phyloP scores from a whole-genome alignment of 2,329 filamentous ascomycete genomes.

The Stachybotrys chlorohalonatus region DNA sequence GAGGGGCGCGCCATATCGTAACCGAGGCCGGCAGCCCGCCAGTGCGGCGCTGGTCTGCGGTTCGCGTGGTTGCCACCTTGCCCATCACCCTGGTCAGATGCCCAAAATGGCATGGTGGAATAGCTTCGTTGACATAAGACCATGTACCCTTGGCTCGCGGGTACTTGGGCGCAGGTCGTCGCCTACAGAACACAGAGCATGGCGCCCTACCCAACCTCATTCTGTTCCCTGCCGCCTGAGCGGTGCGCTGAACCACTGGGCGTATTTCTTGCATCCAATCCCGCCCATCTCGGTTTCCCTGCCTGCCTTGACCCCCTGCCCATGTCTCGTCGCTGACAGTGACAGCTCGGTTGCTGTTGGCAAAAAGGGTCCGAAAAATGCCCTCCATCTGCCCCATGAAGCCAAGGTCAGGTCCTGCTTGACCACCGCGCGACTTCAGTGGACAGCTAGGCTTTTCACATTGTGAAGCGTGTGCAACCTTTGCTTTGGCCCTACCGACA shows the following conservation, averaged over 20 bases:
- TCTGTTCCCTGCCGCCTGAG: neutral
- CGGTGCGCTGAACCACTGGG: neutral
- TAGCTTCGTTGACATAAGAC: neutral
- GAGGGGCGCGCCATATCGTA: slow-evolving; percentile 3
- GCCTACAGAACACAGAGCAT: neutral
- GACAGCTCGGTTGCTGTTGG: too few relatives aligned
- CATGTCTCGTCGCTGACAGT: too few relatives aligned
- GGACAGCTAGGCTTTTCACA: too few relatives aligned
- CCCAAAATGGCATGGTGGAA: neutral
- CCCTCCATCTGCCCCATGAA: too few relatives aligned
- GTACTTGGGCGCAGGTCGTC: neutral
- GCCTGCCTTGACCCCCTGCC: too few relatives aligned
- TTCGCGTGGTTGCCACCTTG: neutral
- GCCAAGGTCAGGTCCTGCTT: too few relatives aligned
- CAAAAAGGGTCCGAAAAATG: too few relatives aligned
- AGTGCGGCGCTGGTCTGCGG: neutral
- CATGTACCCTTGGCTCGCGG: too few relatives aligned
- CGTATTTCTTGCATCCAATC: slow-evolving; percentile 13
- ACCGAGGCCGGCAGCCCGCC: neutral
- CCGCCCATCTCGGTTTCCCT: slow-evolving; percentile 17
- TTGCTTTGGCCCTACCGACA: too few relatives aligned
- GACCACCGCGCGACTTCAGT: too few relatives aligned
- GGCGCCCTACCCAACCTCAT: neutral
- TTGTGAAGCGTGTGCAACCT: too few relatives aligned
- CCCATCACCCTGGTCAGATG: neutral